phyloP scores from a whole-genome alignment of 2,329 filamentous ascomycete species.

The Sarocladiaceae sp. region DNA sequence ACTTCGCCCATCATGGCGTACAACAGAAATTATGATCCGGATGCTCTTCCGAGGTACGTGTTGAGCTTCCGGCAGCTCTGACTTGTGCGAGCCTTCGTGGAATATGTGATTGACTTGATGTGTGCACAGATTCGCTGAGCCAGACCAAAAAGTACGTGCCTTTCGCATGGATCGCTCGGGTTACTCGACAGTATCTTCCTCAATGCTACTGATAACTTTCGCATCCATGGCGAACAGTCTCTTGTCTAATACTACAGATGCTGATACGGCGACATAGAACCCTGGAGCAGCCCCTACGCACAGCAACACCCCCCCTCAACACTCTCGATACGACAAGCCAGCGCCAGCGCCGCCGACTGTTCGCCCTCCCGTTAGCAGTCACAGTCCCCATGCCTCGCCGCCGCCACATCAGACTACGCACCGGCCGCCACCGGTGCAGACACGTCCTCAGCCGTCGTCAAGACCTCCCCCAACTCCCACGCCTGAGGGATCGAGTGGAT shows the following conservation, averaged over 20 bases:
- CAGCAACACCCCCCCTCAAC: constrained; percentile 16
- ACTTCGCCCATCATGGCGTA: constrained; percentile 69
- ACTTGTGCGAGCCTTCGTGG: too few relatives aligned
- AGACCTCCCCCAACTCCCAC: constrained; percentile 64
- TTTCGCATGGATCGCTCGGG: too few relatives aligned
- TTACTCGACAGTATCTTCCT: too few relatives aligned
- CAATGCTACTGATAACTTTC: too few relatives aligned
- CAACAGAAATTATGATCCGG: constrained; percentile 88
- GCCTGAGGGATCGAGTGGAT: constrained; percentile 41
- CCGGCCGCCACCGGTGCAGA: constrained; percentile 36
- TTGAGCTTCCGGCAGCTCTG: too few relatives aligned
- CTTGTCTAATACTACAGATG: too few relatives aligned
- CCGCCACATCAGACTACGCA: constrained; percentile 14
- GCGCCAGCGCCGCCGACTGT: constrained; percentile 24
- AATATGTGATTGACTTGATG: neutral
- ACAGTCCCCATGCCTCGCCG: constrained; percentile 7
- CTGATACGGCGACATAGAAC: too few relatives aligned
- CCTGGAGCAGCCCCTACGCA: constrained; percentile 23
- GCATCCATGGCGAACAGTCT: too few relatives aligned
- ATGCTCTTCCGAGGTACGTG: constrained; percentile 85
- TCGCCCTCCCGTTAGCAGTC: constrained; percentile 12
- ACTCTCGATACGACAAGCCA: constrained; percentile 13
- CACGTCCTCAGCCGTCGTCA: constrained; percentile 51
- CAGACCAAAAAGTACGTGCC: constrained; percentile 54
- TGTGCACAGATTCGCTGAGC: constrained; percentile 63